Base-by-base conservation (phyloP, 108 stramenopile species). In the Fragilaria crotonensis region DNA sequence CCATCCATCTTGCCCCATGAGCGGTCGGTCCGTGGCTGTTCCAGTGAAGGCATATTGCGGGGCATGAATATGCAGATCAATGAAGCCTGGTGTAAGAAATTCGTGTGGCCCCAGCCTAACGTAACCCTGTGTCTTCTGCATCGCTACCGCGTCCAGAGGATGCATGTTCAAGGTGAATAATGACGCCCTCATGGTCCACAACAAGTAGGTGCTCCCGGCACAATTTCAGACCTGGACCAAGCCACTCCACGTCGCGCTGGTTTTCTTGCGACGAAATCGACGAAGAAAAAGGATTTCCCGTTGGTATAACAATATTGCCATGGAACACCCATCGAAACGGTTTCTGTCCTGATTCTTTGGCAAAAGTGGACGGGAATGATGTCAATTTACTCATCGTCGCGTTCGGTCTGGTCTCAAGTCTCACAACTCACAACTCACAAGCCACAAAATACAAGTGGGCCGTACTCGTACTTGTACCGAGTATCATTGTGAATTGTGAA, bases 1-100 rank as follows among this genome's bases (percentile, higher is more conserved):
- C 87, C 87, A 88, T 19, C 75, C 71, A 20, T 60, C 52, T 5
- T 44, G 25, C 29, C 71, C 71, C 72, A 83, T 72, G 18, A 88
- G 55, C 3, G 76, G 77, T 28, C 77, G 54, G 67, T 85, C 79
- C 54, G 80, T 83, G n/a, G 81, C 83, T 4, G 87, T 88, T 41
- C 87, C 87, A 3, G 78, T 72, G 41, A 57, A 84, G 14, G 75
- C 58, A 60, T 83, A 85, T 64, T 87, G 87, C 20, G 87, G 79
- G 4, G 87, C 87, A 52, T 88, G 87, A 33, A 77, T 74, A 56
- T 87, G 85, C 59, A 63, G 49, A 64, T 74, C 73, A 30, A 74
- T 57, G 19, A 74, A 29, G 17, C 73, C 73, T 0, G 73, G 73
- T 19, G 49, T 56, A 17, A 68, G 31, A 53, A 74, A 68, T 17